phyloP scores from a whole-genome alignment of 352 stramenopile genomes.

The Phytophthora lateralis region DNA sequence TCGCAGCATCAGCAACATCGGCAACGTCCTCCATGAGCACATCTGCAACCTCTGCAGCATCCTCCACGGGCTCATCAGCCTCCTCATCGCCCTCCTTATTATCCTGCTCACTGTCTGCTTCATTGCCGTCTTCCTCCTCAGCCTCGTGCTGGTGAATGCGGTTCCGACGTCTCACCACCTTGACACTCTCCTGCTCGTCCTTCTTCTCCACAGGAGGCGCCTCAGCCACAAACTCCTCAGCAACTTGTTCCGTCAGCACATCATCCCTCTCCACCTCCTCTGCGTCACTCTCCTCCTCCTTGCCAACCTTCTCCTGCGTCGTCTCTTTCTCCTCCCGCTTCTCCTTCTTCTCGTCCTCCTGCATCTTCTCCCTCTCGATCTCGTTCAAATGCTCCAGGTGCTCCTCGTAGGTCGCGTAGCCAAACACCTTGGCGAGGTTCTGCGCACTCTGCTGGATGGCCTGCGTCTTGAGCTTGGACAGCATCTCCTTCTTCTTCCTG shows the following conservation, averaged over 20 bases:
- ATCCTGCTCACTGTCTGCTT: conserved; percentile 67
- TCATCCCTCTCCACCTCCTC: conserved; percentile 17
- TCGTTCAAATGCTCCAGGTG: conserved; percentile 72
- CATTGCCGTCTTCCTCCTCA: conserved; percentile 64
- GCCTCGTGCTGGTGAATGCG: conserved; percentile 43
- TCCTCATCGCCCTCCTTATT: conserved; percentile 44
- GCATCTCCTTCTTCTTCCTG: conserved; percentile 68
- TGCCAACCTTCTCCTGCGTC: conserved; percentile 22
- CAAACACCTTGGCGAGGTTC: conserved; percentile 78
- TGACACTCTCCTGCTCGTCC: conserved; percentile 27
- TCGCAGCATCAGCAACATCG: not conserved
- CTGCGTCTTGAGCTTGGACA: conserved; percentile 55
- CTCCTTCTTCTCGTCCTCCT: conserved; percentile 16
- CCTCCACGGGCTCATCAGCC: conserved; percentile 23
- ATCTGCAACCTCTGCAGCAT: conserved; percentile 20
- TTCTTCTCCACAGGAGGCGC: conserved; percentile 6
- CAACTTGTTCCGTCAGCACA: not conserved
- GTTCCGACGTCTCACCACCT: conserved; percentile 45
- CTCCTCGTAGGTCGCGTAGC: conserved; percentile 73
- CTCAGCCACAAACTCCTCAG: not conserved
- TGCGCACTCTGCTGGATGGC: conserved; percentile 69
- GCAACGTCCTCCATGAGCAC: not conserved
- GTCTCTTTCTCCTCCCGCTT: conserved; percentile 4
- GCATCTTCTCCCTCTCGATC: conserved; percentile 68
- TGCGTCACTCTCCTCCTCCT: conserved; percentile 11